A percentile compares a stretch with the other conserved stretches of the same genome.
phyloP scores from a whole-genome alignment of 805 yeast species.

The Starmera dryadoides region DNA sequence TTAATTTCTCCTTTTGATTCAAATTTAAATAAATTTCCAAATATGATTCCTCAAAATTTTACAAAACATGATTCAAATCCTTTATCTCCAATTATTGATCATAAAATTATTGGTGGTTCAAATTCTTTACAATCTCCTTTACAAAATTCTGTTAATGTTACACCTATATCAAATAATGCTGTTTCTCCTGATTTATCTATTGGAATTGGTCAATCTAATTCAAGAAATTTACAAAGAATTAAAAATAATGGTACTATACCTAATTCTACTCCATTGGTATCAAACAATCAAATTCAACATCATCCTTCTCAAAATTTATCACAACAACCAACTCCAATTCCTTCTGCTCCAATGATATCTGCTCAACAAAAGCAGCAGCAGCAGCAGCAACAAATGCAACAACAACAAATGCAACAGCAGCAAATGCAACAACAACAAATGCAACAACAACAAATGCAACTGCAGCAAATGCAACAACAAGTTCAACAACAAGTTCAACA shows the following conservation, averaged over 20 bases:
- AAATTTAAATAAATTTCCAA: too few relatives aligned
- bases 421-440: conserved; percentile 11
- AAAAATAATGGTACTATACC: neutral
- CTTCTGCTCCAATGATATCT: neutral
- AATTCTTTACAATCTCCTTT: conserved; percentile 16
- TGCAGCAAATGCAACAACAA: neutral
- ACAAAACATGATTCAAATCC: too few relatives aligned
- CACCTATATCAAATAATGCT: conserved; percentile 9
- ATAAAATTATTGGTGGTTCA: neutral
- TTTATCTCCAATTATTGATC: conserved; percentile 11
- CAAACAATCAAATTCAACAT: neutral
- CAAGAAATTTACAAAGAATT: too few relatives aligned
- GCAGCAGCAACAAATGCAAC: conserved; percentile 10
- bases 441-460: neutral
- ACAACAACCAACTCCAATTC: neutral
- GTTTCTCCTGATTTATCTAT: conserved; percentile 10
- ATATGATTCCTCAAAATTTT: too few relatives aligned
- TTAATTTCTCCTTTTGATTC: too few relatives aligned
- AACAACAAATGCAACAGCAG: conserved; percentile 5
- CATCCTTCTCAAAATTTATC: conserved; percentile 1
- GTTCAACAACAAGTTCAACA: neutral
- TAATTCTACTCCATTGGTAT: neutral
- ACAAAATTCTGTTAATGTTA: conserved; percentile 11
- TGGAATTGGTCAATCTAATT: too few relatives aligned
- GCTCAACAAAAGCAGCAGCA: conserved; percentile 3